phyloP scores from a whole-genome alignment of 192 early-diverging fungal genomes.

The Coemansia asiatica region DNA sequence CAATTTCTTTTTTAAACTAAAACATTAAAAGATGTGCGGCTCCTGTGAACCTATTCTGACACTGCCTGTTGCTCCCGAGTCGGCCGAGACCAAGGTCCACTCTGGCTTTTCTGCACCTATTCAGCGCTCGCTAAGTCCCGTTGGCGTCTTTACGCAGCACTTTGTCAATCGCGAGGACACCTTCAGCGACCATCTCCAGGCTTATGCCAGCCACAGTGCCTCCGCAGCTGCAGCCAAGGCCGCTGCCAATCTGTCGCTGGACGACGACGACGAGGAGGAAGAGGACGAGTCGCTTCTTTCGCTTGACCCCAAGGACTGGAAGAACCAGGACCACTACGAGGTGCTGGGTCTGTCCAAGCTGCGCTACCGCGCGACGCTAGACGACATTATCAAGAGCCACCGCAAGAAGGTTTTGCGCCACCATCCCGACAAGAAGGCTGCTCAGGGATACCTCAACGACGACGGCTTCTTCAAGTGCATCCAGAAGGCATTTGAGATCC shows the following conservation, averaged over 20 bases:
- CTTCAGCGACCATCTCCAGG: constrained; percentile 36
- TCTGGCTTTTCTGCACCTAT: constrained; percentile 17
- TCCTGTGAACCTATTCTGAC: constrained; percentile 22
- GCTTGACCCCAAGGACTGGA: constrained; percentile 93
- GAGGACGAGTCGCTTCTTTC: constrained; percentile 73
- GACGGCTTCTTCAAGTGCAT: constrained; percentile 99
- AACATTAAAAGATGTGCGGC: constrained; percentile 6
- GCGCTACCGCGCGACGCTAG: constrained; percentile 85
- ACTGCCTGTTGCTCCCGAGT: constrained; percentile 22
- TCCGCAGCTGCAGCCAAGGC: constrained; percentile 45
- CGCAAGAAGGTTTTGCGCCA: constrained; percentile 94
- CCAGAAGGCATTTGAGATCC: constrained; percentile 90
- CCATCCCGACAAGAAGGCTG: constrained; percentile 98
- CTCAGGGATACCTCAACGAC: constrained; percentile 70
- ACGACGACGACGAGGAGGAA: constrained; percentile 79
- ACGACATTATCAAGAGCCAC: constrained; percentile 87
- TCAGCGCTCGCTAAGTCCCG: constrained; percentile 39
- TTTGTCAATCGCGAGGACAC: constrained; percentile 27
- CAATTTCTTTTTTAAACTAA: background rate
- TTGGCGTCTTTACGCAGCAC: constrained; percentile 55
- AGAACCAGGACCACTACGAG: constrained; percentile 95
- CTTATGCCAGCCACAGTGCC: constrained; percentile 31
- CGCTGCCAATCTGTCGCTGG: constrained; percentile 49
- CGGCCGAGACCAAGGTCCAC: constrained; percentile 28
- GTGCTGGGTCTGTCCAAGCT: constrained; percentile 89